These are phyloP conservation scores for Saccharomyces paradoxus DNA, from an alignment of 805 yeast genomes.

Conservation along the genomic window DNA sequence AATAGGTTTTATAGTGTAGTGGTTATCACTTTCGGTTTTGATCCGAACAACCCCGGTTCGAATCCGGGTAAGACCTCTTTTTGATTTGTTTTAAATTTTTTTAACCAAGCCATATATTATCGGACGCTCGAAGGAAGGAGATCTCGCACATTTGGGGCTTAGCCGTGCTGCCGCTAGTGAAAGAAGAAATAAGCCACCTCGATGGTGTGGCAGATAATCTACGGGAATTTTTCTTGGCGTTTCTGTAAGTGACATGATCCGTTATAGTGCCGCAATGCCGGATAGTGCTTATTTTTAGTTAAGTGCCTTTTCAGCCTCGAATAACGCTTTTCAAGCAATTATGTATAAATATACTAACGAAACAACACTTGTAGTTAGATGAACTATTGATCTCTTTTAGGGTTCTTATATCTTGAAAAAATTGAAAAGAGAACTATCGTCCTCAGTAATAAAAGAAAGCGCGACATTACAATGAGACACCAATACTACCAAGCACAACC, in stretches of 20 bases:
- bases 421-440: not conserved
- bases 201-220: not conserved
- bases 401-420: not conserved
- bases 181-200: not conserved
- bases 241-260: not conserved
- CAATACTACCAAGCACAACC: slow-evolving; percentile 5
- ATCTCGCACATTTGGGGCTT: not conserved
- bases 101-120: not conserved
- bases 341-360: not conserved
- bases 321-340: not conserved
- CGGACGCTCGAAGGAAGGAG: not conserved
- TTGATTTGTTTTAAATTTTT: not conserved
- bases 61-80: slow-evolving; percentile 70
- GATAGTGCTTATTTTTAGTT: not conserved
- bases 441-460: not conserved
- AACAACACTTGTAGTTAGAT: not conserved
- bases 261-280: not conserved
- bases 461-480: not conserved
- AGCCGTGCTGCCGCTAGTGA: not conserved
- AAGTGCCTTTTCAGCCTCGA: not conserved
- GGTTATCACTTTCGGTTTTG: slow-evolving; percentile 78
- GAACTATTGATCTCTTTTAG: not conserved
- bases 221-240: not conserved
- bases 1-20: slow-evolving; percentile 50
- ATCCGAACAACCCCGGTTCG: slow-evolving; percentile 80